Evolutionary conservation across 2,329 filamentous ascomycete species (phyloP).

Genomic region (Colletotrichum sp.): DNA sequence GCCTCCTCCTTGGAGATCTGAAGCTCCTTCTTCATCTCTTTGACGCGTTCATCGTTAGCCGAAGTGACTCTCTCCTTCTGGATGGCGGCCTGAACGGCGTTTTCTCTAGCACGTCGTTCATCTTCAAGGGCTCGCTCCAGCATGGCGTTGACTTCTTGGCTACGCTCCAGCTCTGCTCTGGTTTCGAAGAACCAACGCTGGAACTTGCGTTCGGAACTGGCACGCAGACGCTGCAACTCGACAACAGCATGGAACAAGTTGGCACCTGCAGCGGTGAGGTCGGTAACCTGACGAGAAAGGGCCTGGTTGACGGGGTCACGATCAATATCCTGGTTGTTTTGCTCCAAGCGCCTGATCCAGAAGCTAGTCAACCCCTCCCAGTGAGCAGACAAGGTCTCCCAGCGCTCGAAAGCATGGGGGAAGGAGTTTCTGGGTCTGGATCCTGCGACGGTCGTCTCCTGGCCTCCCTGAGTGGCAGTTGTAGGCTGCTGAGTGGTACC

Average conservation of each 20-base stretch:
- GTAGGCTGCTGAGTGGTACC: constrained; percentile 11
- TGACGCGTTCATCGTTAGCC: constrained; percentile 76
- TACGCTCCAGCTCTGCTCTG: constrained; percentile 82
- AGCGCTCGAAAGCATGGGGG: constrained; percentile 95
- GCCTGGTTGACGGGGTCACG: constrained; percentile 85
- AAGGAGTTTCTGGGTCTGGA: constrained; percentile 71
- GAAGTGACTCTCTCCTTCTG: constrained; percentile 71
- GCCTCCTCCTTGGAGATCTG: constrained; percentile 96
- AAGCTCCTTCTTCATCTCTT: constrained; percentile 90
- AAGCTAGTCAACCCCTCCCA: constrained; percentile 98
- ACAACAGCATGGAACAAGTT: constrained; percentile 98
- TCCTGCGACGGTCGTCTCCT: constrained; percentile 33
- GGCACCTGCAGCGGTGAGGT: constrained; percentile 94
- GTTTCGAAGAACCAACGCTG: constrained; percentile 99
- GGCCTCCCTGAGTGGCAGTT: constrained; percentile 29
- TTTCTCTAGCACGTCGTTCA: constrained; percentile 72
- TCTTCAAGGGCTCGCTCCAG: constrained; percentile 76
- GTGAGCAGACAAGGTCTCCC: constrained; percentile 95
- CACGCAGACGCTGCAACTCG: constrained; percentile 89
- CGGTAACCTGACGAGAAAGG: constrained; percentile 90
- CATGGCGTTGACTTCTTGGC: constrained; percentile 80
- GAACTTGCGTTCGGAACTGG: constrained; percentile 96
- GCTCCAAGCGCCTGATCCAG: constrained; percentile 92
- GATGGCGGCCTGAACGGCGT: constrained; percentile 69
- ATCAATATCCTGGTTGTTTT: constrained; percentile 85